Evolutionary conservation across 2,329 filamentous ascomycete species (phyloP), one percentile per base, ranked within the genome.

Genomic region (Diaporthe sp.): DNA sequence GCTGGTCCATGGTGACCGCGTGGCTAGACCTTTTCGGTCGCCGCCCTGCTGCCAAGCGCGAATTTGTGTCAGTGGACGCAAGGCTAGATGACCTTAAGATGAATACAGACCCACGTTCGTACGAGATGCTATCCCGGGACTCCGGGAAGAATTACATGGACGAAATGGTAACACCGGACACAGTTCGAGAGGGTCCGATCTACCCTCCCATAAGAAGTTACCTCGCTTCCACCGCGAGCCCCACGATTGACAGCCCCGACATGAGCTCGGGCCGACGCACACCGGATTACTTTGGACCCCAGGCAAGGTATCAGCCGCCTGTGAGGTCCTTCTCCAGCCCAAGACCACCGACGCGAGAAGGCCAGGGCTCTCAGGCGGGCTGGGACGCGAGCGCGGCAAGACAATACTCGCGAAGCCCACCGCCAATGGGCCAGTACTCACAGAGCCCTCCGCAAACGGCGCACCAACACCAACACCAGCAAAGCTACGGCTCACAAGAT

Each of bases 31-130:
- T 96, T 55, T 83, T 92, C 77, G 85, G 83, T 72, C 82, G 83
- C 50, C 80, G 86, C 66, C 84, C 91, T 75, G 83, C 85, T 71
- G 86, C 84, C 75, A 91, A 93, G 81, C 90, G 91, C 79, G 96
- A 98, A 82, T 98, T 98, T 79, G 94, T 98, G 77, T 97, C 95
- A 52, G 92, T 94, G 60, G 96, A 98, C 81, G 95, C 95, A 61
- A 89, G 90, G 76, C 84, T 83, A 71, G 81, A 85, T 78, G 88
- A 90, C 75, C 83, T 88, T 75, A 91, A 91, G 77, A 88, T 90
- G 82, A 74, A 76, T 52, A 74, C 75, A 74, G 91, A 92, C 79
- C 87, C 87, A 82, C 90, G 91, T 85, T 91, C 92, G 83, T 96
- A 96, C 87, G 94, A 96, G 87, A 95, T 96, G 93, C 91, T 96